phyloP scores from a whole-genome alignment of 1,139 yeast genomes.

The Magnusiomyces tetraspermus region DNA sequence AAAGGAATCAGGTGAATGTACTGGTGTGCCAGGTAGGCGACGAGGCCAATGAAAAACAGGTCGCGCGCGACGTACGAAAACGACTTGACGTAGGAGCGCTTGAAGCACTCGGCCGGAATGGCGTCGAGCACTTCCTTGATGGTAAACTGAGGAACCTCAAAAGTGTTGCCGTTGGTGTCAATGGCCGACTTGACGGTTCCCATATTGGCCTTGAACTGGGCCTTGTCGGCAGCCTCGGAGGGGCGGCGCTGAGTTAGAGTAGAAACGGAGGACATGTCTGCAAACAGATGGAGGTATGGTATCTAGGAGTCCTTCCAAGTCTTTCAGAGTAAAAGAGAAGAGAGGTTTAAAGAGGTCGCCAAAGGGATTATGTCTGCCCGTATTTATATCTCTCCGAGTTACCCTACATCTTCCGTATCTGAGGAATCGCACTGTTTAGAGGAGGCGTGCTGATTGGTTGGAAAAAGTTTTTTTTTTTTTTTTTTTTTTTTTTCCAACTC shows the following conservation, averaged over 20 bases:
- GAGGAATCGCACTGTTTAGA: too few species aligned
- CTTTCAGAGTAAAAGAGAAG: too few species aligned
- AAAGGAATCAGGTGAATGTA: slow-evolving; percentile 46
- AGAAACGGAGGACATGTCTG: slow-evolving; percentile 17
- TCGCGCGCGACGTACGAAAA: slow-evolving; percentile 60
- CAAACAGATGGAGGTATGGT: too few species aligned
- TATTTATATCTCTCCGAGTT: too few species aligned
- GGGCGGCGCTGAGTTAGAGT: slow-evolving; percentile 26
- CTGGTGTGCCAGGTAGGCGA: slow-evolving; percentile 46
- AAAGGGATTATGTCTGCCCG: too few species aligned
- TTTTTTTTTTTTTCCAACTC: too few species aligned
- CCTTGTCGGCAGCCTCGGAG: slow-evolving; percentile 15
- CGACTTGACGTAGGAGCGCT: slow-evolving; percentile 50
- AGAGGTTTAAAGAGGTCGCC: too few species aligned
- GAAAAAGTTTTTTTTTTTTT: too few species aligned
- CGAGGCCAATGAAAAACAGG: slow-evolving; percentile 41
- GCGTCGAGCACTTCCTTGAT: slow-evolving; percentile 64
- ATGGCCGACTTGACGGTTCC: slow-evolving; percentile 23
- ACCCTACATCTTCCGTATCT: too few species aligned
- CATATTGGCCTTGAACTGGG: slow-evolving; percentile 2
- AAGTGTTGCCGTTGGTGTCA: slow-evolving; percentile 55
- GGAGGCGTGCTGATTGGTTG: too few species aligned
- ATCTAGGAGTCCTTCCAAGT: too few species aligned
- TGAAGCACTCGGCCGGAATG: slow-evolving; percentile 68
- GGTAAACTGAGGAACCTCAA: slow-evolving; percentile 63